Evolutionary conservation across 495 filamentous ascomycete genomes (phyloP).

Genomic region (Schizothecium vesticola): DNA sequence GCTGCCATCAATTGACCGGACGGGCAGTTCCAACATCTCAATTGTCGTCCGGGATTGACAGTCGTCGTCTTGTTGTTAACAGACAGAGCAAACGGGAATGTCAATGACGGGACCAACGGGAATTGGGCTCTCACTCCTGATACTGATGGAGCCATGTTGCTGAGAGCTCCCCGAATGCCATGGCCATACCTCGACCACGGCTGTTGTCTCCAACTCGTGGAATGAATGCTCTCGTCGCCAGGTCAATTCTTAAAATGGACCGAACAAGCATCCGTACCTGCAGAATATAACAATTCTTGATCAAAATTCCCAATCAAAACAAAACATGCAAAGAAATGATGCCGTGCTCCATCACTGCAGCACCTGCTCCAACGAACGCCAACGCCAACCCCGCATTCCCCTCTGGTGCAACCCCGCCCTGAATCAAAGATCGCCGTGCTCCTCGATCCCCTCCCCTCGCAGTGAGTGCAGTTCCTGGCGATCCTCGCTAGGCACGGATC

Average conservation of each 20-base stretch:
- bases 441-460: neutral
- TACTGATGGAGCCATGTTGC: too few relatives aligned
- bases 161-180: neutral
- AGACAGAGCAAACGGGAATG: neutral
- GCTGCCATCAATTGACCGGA: neutral
- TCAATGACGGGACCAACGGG: neutral
- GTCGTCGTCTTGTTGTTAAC: too few relatives aligned
- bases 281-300: neutral
- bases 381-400: neutral
- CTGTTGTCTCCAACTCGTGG: neutral
- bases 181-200: neutral
- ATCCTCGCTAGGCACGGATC: neutral
- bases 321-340: neutral
- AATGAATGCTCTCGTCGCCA: neutral
- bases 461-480: conserved; percentile 6
- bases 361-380: neutral
- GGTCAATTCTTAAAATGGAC: neutral
- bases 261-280: neutral
- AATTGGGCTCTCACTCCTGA: too few relatives aligned
- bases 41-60: neutral
- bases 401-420: neutral
- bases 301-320: neutral
- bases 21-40: neutral
- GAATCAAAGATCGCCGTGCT: neutral
- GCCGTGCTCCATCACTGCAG: neutral